Percentiles rank a stretch among this genome's conserved stretches.
These are phyloP conservation scores for Diutina rugosa DNA, from an alignment of 1,139 yeast species.

Conservation along the genomic window DNA sequence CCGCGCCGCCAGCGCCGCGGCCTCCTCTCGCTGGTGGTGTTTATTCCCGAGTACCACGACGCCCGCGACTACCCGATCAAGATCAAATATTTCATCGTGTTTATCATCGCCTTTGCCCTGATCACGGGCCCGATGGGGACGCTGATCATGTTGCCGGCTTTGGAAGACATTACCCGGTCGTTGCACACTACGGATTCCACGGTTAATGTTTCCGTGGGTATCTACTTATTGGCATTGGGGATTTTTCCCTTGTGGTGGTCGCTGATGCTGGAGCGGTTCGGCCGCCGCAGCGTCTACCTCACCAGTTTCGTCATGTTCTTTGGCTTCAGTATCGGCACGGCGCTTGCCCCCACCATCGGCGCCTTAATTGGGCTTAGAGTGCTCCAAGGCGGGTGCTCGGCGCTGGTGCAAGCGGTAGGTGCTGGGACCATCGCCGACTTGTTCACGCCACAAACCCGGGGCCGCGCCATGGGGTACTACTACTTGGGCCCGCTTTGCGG, in stretches of 20 bases:
- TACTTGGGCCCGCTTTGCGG: slow-evolving; percentile 77
- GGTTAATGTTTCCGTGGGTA: slow-evolving; percentile 72
- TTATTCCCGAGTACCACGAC: slow-evolving; percentile 63
- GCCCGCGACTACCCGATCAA: slow-evolving; percentile 47
- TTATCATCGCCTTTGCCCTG: slow-evolving; percentile 61
- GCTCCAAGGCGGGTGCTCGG: slow-evolving; percentile 69
- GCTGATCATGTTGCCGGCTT: slow-evolving; percentile 70
- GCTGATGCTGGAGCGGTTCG: slow-evolving; percentile 59
- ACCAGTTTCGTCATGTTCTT: slow-evolving; percentile 51
- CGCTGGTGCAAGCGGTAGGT: slow-evolving; percentile 81
- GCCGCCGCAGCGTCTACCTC: slow-evolving; percentile 63
- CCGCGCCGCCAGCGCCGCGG: slow-evolving; percentile 26
- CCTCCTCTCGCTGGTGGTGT: slow-evolving; percentile 32
- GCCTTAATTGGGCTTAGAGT: slow-evolving; percentile 52
- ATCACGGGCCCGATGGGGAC: slow-evolving; percentile 90
- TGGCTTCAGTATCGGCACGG: slow-evolving; percentile 61
- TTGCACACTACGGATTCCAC: slow-evolving; percentile 43
- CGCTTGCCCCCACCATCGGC: slow-evolving; percentile 49
- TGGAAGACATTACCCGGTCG: slow-evolving; percentile 41
- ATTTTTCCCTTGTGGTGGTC: slow-evolving; percentile 89
- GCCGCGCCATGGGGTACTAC: slow-evolving; percentile 69
- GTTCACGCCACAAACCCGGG: slow-evolving; percentile 55
- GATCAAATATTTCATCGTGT: slow-evolving; percentile 42
- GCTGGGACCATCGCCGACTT: slow-evolving; percentile 82
- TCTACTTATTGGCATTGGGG: slow-evolving; percentile 62